Evolutionary conservation across 108 stramenopile species (phyloP).

Genomic region (Pseudonitzschia delicatissima): DNA sequence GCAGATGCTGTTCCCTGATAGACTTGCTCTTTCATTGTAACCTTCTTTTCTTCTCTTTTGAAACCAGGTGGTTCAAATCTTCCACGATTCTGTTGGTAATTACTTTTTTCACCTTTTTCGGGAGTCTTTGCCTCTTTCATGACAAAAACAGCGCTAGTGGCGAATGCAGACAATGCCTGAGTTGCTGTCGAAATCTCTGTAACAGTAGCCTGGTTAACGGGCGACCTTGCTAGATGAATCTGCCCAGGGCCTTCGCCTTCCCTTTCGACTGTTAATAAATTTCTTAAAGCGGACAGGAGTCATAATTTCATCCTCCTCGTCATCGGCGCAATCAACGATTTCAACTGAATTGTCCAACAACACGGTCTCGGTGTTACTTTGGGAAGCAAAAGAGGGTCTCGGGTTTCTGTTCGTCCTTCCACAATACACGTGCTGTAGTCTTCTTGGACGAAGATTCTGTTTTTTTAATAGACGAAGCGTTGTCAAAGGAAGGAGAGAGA

Average conservation of each 20-base stretch:
- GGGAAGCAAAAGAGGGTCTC: no score
- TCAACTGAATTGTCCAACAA: no score
- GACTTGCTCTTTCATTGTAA: neutral
- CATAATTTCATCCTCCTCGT: conserved; percentile 1
- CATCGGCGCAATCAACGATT: neutral
- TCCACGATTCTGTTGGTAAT: neutral
- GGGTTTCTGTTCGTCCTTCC: neutral
- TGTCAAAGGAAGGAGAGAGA: neutral
- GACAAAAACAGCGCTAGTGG: neutral
- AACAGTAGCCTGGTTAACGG: neutral
- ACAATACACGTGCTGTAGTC: neutral
- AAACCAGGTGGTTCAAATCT: neutral
- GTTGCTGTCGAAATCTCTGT: neutral
- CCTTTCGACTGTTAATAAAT: no score
- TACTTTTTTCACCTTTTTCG: neutral
- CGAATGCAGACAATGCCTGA: neutral
- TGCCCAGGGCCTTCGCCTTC: no score
- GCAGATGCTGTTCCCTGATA: neutral
- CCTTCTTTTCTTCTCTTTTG: neutral
- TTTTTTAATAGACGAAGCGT: no score
- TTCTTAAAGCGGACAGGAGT: no score
- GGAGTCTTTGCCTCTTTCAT: neutral
- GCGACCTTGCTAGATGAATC: no score
- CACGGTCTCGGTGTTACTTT: no score
- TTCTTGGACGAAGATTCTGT: neutral